These are phyloP conservation scores for Moesziomyces antarcticus DNA, from an alignment of 1,284 basidiomycete species.

Conservation along the genomic window DNA sequence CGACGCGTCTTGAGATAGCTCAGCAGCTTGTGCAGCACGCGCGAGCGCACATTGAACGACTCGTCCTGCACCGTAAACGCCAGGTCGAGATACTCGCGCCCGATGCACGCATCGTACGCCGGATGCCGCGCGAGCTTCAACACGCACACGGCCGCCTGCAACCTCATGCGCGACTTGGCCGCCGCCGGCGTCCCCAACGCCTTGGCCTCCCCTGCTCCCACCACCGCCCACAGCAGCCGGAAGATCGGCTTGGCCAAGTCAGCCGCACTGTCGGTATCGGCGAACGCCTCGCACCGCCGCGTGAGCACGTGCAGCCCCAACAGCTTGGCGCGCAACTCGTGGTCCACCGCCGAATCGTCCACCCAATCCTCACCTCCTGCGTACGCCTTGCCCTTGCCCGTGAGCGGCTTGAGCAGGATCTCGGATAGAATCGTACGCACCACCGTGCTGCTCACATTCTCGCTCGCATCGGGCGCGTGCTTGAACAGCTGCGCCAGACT, in stretches of 20 bases:
- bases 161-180: conserved; percentile 72
- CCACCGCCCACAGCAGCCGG: conserved; percentile 50
- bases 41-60: conserved; percentile 84
- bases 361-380: conserved; percentile 52
- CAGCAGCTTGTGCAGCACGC: conserved; percentile 81
- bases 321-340: conserved; percentile 45
- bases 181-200: conserved; percentile 46
- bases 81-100: conserved; percentile 77
- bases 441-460: conserved; percentile 80
- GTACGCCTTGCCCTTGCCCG: conserved; percentile 26
- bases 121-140: conserved; percentile 80
- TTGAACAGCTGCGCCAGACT: conserved; percentile 81
- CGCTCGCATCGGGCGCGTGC: conserved; percentile 78
- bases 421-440: conserved; percentile 76
- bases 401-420: conserved; percentile 53
- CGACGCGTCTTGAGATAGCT: conserved; percentile 74
- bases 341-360: conserved; percentile 41
- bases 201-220: conserved; percentile 49
- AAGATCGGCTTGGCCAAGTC: conserved; percentile 57
- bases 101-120: conserved; percentile 73
- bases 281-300: conserved; percentile 49
- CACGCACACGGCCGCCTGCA: conserved; percentile 83
- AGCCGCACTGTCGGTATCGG: conserved; percentile 30
- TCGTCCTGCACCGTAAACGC: conserved; percentile 85
- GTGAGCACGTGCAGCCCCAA: conserved; percentile 53